phyloP scores from a whole-genome alignment of 345 rosid species.

The Firmiana major region DNA sequence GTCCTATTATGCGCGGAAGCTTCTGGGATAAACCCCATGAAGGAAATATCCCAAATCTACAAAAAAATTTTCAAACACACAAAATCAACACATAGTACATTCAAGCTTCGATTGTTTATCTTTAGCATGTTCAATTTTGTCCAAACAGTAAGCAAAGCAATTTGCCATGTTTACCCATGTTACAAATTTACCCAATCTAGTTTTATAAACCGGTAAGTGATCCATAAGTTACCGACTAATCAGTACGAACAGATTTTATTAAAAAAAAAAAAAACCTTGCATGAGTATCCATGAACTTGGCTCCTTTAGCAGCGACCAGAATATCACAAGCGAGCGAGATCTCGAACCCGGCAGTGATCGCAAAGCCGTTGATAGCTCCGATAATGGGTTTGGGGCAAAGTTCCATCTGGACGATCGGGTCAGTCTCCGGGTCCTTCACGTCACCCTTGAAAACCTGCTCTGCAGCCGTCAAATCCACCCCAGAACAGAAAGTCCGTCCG shows the following conservation, averaged over 20 bases:
- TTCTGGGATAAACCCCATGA: conserved; percentile 98
- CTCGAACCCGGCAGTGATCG: conserved; percentile 90
- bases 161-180: neutral
- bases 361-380: conserved; percentile 84
- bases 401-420: conserved; percentile 82
- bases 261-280: conserved; percentile 39
- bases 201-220: neutral
- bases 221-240: neutral
- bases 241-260: neutral
- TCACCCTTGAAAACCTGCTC: conserved; percentile 92
- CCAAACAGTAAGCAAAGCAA: neutral
- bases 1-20: conserved; percentile 73
- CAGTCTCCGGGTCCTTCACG: conserved; percentile 71
- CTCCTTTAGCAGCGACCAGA: conserved; percentile 66
- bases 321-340: conserved; percentile 87
- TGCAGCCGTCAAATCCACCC: conserved; percentile 81
- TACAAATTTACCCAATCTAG: neutral
- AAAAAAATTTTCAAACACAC: neutral
- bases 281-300: conserved; percentile 86
- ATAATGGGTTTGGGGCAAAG: conserved; percentile 71
- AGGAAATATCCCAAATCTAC: conserved; percentile 90
- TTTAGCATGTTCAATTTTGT: neutral
- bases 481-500: conserved; percentile 88
- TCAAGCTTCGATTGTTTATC: neutral
- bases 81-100: neutral